These are phyloP conservation scores for Conringia planisiliqua DNA, from an alignment of 345 rosid species.

Conservation along the genomic window DNA sequence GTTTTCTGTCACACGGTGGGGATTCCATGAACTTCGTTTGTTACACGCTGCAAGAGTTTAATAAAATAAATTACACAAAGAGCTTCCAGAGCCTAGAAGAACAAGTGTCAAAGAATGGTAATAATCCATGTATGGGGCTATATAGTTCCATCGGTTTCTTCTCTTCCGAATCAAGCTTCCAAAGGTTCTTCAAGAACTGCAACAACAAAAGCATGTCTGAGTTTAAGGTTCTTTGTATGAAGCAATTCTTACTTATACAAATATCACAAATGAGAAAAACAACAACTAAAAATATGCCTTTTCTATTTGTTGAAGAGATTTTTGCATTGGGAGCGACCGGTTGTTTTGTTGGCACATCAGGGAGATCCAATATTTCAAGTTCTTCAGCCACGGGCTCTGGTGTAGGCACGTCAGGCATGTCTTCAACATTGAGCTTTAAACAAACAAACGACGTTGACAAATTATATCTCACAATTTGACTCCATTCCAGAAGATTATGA, in stretches of 20 bases:
- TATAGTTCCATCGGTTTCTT: not conserved
- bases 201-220: not conserved
- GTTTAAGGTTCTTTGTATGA: not conserved
- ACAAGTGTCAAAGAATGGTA: slow-evolving; percentile 12
- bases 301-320: slow-evolving; percentile 43
- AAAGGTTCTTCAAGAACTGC: slow-evolving; percentile 84
- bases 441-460: not conserved
- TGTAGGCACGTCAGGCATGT: slow-evolving; percentile 75
- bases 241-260: not conserved
- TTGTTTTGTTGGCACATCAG: slow-evolving; percentile 68
- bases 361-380: slow-evolving; percentile 59
- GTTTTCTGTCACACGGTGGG: not conserved
- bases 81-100: not conserved
- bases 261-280: slow-evolving; percentile 21
- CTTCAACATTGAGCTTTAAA: slow-evolving; percentile 58
- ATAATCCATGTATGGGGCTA: not conserved
- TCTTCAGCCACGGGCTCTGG: slow-evolving; percentile 40
- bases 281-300: slow-evolving; percentile 42
- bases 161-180: slow-evolving; percentile 51
- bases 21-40: not conserved
- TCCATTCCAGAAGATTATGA: slow-evolving; percentile 2
- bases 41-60: too few species aligned
- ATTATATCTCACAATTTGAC: slow-evolving; percentile 1
- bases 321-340: slow-evolving; percentile 45
- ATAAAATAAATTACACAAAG: slow-evolving; percentile 16